A percentile compares a stretch with the other conserved stretches of the same genome.
These are phyloP conservation scores for Aspergillus uvarum DNA, from an alignment of 2,329 filamentous ascomycete genomes.

Conservation along the genomic window DNA sequence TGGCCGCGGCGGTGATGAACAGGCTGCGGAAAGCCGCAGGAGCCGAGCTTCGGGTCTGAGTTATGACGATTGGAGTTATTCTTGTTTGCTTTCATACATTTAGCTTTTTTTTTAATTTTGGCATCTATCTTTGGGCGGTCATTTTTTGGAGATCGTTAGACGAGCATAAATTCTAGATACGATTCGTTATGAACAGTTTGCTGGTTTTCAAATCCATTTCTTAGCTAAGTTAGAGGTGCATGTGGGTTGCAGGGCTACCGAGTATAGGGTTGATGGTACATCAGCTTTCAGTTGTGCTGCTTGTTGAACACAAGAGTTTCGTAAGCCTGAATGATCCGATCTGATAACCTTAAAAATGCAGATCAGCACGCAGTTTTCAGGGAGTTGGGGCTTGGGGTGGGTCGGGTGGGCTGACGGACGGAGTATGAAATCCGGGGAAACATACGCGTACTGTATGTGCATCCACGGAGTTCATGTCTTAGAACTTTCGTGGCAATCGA, in stretches of 20 bases:
- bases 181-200: slow-evolving; percentile 3
- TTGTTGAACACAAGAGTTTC: background rate
- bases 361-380: no score
- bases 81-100: background rate
- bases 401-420: no score
- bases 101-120: background rate
- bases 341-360: background rate
- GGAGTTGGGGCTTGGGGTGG: no score
- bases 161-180: slow-evolving; percentile 7
- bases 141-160: background rate
- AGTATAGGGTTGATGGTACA: no score
- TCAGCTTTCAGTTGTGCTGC: no score
- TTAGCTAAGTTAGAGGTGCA: no score
- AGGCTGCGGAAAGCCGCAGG: slow-evolving; percentile 73
- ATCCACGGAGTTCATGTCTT: no score
- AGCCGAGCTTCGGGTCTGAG: slow-evolving; percentile 52
- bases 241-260: no score
- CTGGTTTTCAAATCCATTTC: no score
- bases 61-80: slow-evolving; percentile 8
- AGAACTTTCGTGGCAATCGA: no score
- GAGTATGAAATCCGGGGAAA: no score
- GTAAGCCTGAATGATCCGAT: background rate
- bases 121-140: background rate
- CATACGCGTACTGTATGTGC: no score
- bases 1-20: slow-evolving; percentile 86